Evolutionary conservation across 2,329 filamentous ascomycete species (phyloP), one percentile per base, ranked within the genome.

Genomic region (Neospermospora avenae): DNA sequence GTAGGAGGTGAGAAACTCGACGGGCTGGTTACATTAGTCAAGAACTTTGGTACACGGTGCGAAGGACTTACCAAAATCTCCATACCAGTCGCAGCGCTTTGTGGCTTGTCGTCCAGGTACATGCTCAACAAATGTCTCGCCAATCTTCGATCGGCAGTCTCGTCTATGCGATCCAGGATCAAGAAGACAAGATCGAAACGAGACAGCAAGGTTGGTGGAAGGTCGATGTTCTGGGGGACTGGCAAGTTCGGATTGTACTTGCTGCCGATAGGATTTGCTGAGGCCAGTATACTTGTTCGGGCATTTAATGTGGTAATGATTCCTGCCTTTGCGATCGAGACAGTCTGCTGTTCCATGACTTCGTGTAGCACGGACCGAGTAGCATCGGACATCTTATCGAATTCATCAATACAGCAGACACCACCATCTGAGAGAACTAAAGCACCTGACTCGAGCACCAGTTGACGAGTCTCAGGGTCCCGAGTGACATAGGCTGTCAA

Each of bases 181-280:
- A 99, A 85, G 72, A 99, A 99, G 54, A 99, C 93, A 6, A 99
- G 80, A 74, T 99, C 95, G 73, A 99, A 99, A 80, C 95, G 89
- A 4, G 93, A 97, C 55, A 99, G 84, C 6, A 99, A 81, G 0
- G 95, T 99, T 0, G 95, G 95, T 0, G 95, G 95, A 8, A 99
- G 84, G 71, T 99, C 95, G 69, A 99, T 99, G 75, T 99, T 99
- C 71, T 98, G 93, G 3, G 95, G 95, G 14, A 99, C 95, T 0
- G 95, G 93, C 24, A 99, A 78, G 70, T 96, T 93, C 2, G 91
- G 90, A 75, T 99, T 98, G 78, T 99, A 99, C 73, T 96, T 93
- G 77, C 91, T 96, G 69, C 95, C 95, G 67, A 99, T 98, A 1
- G 95, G 95, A 73, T 99, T 99, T 75, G 95, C 95, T 11, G 93